Evolutionary conservation across 2,329 filamentous ascomycete species (phyloP).

Genomic region (Penicillium sp.): DNA sequence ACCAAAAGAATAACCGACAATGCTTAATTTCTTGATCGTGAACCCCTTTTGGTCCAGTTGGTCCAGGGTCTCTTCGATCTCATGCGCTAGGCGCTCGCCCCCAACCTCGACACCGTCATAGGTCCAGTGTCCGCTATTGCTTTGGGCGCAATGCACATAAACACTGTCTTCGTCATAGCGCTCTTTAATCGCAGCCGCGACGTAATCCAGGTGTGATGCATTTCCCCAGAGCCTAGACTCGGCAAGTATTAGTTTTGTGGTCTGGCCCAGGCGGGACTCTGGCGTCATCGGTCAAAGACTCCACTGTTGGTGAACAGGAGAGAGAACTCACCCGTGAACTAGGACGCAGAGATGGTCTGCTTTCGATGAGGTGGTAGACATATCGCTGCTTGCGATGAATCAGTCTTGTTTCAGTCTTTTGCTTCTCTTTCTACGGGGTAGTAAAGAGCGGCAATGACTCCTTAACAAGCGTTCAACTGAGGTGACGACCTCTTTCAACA

Average conservation of each 20-base stretch:
- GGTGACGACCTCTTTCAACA: too few relatives aligned
- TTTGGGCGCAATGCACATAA: slow-evolving; percentile 52
- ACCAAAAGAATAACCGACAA: slow-evolving; percentile 85
- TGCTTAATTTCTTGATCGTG: slow-evolving; percentile 71
- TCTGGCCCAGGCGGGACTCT: neutral
- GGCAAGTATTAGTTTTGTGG: slow-evolving; percentile 8
- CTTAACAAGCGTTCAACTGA: too few relatives aligned
- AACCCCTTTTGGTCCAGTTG: slow-evolving; percentile 56
- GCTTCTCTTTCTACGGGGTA: neutral
- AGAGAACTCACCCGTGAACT: slow-evolving; percentile 50
- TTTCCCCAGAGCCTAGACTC: slow-evolving; percentile 53
- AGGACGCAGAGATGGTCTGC: slow-evolving; percentile 56
- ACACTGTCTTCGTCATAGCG: slow-evolving; percentile 46
- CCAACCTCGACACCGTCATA: slow-evolving; percentile 65
- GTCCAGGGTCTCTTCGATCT: slow-evolving; percentile 56
- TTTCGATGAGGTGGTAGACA: slow-evolving; percentile 11
- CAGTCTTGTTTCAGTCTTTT: neutral
- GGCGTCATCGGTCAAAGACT: slow-evolving; percentile 7
- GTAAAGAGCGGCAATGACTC: too few relatives aligned
- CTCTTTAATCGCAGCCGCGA: slow-evolving; percentile 48
- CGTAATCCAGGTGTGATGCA: slow-evolving; percentile 51
- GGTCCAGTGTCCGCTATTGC: slow-evolving; percentile 54
- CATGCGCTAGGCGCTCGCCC: slow-evolving; percentile 58
- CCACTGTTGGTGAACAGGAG: neutral
- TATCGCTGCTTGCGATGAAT: neutral